phyloP scores from a whole-genome alignment of 352 stramenopile genomes.

The Pelagophyceae sp. region DNA sequence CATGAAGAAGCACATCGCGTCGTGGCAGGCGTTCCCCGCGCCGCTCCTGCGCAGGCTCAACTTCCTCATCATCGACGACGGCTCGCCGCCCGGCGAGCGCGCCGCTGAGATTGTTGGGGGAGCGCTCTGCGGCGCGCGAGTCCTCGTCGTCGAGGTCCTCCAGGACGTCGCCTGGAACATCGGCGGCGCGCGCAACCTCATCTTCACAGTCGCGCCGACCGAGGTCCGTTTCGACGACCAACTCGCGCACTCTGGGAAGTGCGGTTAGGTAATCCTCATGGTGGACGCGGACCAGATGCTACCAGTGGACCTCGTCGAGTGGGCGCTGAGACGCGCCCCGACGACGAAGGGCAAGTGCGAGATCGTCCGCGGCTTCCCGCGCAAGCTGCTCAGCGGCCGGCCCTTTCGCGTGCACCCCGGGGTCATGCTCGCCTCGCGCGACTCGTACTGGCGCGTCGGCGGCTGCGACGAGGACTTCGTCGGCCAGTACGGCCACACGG shows the following conservation, averaged over 20 bases:
- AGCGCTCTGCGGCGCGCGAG: not conserved
- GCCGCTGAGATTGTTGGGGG: not conserved
- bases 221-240: no score
- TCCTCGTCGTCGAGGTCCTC: not conserved
- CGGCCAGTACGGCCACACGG: conserved; percentile 9
- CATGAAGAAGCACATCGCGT: not conserved
- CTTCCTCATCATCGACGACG: conserved; percentile 8
- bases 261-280: no score
- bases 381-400: not conserved
- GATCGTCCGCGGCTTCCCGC: not conserved
- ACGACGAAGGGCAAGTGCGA: not conserved
- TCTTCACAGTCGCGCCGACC: conserved; percentile 1
- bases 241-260: no score
- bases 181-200: conserved; percentile 6
- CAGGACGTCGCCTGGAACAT: conserved; percentile 3
- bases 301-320: not conserved
- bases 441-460: not conserved
- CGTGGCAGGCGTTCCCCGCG: not conserved
- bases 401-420: not conserved
- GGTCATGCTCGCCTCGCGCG: not conserved
- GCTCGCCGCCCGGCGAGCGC: not conserved
- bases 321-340: not conserved
- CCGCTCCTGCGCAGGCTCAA: not conserved
- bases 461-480: conserved; percentile 21
- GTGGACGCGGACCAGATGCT: conserved; percentile 1